Percentiles rank a stretch among this genome's conserved stretches.
Conservation (phyloP, 768 basidiomycete genomes). For the Leccinum disarticulatum region DNA sequence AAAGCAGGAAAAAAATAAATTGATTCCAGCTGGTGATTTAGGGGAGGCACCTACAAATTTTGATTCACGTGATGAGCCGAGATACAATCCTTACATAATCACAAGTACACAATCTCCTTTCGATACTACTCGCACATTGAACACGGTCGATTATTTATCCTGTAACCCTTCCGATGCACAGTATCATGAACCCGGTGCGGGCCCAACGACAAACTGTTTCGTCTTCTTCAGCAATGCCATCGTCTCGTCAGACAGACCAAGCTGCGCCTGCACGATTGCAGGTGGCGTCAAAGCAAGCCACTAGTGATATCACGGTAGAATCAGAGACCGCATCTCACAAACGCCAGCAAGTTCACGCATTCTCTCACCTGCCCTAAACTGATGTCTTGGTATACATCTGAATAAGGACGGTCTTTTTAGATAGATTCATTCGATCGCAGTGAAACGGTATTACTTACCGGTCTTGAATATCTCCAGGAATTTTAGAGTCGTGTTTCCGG, state of each 20-base stretch:
- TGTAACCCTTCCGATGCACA: background rate
- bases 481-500: conserved; percentile 46
- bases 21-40: conserved; percentile 3
- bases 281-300: conserved; percentile 50
- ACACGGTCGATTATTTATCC: background rate
- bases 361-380: conserved; percentile 46
- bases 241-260: conserved; percentile 40
- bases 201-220: conserved; percentile 39
- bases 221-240: conserved; percentile 38
- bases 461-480: conserved; percentile 52
- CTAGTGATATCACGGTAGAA: conserved; percentile 10
- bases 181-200: background rate
- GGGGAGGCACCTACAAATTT: conserved; percentile 2
- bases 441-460: conserved; percentile 19
- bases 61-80: background rate
- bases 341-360: background rate
- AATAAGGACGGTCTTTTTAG: background rate
- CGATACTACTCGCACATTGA: background rate
- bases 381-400: conserved; percentile 33
- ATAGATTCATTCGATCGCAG: background rate
- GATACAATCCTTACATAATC: too few species aligned
- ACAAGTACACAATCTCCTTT: background rate
- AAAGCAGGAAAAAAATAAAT: background rate
- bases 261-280: conserved; percentile 44
- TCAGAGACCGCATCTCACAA: background rate